phyloP scores from a whole-genome alignment of 75 land plant species.

The Adiantum capillusveneris region DNA sequence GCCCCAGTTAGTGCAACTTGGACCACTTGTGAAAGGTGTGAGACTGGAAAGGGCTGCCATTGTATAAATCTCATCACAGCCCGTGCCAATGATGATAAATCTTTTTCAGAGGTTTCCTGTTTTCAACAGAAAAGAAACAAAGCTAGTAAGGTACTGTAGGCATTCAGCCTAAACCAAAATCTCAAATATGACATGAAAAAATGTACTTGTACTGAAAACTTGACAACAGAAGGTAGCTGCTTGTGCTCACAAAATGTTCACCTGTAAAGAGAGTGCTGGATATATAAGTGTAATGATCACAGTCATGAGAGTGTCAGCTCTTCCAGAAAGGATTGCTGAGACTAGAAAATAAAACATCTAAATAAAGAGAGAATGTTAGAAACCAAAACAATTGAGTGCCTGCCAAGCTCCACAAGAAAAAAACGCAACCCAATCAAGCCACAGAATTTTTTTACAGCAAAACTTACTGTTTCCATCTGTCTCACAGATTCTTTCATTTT shows the following conservation, averaged over 20 bases:
- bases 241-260: not conserved
- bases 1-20: constrained; percentile 23
- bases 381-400: no score
- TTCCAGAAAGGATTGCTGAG: constrained; percentile 26
- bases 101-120: constrained; percentile 41
- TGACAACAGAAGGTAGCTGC: no score
- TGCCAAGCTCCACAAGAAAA: no score
- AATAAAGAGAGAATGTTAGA: not conserved
- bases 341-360: constrained; percentile 26
- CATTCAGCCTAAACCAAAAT: no score
- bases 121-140: not conserved
- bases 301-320: constrained; percentile 21
- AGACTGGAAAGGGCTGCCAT: constrained; percentile 24
- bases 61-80: constrained; percentile 15
- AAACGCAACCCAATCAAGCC: no score
- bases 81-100: constrained; percentile 27
- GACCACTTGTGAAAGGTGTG: constrained; percentile 19
- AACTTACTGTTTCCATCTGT: constrained; percentile 3
- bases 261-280: constrained; percentile 32
- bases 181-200: no score
- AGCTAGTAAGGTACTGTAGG: no score
- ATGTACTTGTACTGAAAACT: no score
- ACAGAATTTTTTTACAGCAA: no score
- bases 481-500: not conserved
- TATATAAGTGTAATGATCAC: constrained; percentile 20